Conservation (phyloP, 2,329 filamentous ascomycete species). For the Apiospora saccharicola region DNA sequence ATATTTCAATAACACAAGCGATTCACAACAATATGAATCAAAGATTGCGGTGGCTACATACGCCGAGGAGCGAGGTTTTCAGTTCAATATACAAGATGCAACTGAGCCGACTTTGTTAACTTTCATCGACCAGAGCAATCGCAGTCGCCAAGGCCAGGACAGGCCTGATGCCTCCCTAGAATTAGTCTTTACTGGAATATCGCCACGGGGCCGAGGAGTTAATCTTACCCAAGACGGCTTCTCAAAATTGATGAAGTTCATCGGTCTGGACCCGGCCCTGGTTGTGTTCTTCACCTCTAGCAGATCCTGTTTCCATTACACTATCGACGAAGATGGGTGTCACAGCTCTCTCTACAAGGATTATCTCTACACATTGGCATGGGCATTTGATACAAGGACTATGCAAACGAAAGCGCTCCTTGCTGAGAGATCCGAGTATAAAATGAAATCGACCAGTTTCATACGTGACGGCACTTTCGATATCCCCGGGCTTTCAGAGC, state of each 20-base stretch:
- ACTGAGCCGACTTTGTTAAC: background rate
- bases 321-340: background rate
- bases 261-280: no score
- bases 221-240: no score
- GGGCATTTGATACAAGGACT: background rate
- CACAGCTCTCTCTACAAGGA: background rate
- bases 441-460: background rate
- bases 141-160: background rate
- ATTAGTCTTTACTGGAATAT: background rate
- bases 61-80: no score
- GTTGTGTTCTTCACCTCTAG: no score
- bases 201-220: no score
- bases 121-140: background rate
- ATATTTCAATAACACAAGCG: no score
- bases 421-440: background rate
- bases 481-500: background rate
- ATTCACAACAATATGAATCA: no score
- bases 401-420: background rate
- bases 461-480: background rate
- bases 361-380: background rate
- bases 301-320: no score
- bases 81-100: background rate
- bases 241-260: no score
- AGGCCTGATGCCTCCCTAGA: background rate
- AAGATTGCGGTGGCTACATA: no score